phyloP scores from a whole-genome alignment of 2,329 filamentous ascomycete species.

The Fusarium lyarnte region DNA sequence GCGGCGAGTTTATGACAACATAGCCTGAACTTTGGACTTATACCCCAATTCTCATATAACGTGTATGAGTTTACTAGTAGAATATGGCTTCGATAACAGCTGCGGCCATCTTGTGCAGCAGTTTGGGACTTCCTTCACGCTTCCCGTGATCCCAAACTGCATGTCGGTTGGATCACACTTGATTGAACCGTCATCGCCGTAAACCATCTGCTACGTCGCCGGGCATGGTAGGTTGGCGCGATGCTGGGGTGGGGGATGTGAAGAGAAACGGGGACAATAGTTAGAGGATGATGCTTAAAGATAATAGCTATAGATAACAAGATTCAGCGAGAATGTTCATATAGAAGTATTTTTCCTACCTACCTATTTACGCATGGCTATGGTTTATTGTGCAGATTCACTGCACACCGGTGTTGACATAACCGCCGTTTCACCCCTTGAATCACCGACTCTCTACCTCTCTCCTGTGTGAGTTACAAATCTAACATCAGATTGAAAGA shows the following conservation, averaged over 20 bases:
- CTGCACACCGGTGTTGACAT: not conserved
- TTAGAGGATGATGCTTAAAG: too few species aligned
- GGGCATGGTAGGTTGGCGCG: not conserved
- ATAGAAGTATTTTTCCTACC: too few species aligned
- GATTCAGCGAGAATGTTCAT: too few species aligned
- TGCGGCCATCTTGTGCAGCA: not conserved
- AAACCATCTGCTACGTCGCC: not conserved
- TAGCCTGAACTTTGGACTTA: not conserved
- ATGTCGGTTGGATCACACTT: not conserved
- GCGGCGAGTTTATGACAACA: not conserved
- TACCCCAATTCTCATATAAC: too few species aligned
- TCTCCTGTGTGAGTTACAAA: not conserved
- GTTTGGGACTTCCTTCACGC: not conserved
- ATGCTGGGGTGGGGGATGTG: too few species aligned
- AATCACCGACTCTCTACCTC: not conserved
- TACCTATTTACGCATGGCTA: not conserved
- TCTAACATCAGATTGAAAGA: not conserved
- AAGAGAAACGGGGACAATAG: too few species aligned
- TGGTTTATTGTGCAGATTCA: not conserved
- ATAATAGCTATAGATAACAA: too few species aligned
- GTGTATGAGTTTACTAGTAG: too few species aligned
- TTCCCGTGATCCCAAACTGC: not conserved
- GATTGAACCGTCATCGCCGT: not conserved
- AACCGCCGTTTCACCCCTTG: not conserved
- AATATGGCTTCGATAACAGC: too few species aligned